These are phyloP conservation scores for Exophiala aquamarina DNA, from an alignment of 2,329 filamentous ascomycete genomes.

Conservation along the genomic window DNA sequence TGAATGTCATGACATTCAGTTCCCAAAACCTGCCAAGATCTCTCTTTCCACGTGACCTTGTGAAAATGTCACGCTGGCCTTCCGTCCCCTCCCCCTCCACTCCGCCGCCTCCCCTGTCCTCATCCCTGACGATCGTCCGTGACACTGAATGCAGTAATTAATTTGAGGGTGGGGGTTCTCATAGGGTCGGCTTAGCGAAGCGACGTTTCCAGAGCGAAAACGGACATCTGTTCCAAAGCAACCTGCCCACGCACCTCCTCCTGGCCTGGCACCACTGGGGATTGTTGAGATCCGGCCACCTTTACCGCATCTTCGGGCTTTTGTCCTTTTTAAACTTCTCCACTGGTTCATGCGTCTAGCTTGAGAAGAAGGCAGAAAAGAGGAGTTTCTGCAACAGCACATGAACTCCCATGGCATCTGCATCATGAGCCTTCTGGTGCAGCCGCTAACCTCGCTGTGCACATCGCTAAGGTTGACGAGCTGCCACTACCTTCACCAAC, in stretches of 20 bases:
- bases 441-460: slow-evolving; percentile 1
- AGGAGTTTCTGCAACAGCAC: not conserved
- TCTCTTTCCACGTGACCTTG: no score
- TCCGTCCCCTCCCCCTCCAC: no score
- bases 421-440: slow-evolving; percentile 4
- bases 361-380: not conserved
- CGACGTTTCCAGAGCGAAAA: no score
- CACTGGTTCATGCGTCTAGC: slow-evolving; percentile 12
- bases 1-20: no score
- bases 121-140: slow-evolving; percentile 3
- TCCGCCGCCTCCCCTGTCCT: no score
- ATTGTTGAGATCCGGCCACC: slow-evolving; percentile 15
- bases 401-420: not conserved
- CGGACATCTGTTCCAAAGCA: not conserved
- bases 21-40: no score
- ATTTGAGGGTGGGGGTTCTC: no score
- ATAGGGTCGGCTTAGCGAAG: no score
- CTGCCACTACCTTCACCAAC: not conserved
- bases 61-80: no score
- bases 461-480: slow-evolving; percentile 5
- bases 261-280: not conserved
- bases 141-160: not conserved
- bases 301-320: slow-evolving; percentile 18
- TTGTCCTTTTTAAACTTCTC: slow-evolving; percentile 1
- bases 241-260: not conserved